These are phyloP conservation scores for Cerioporus squamosus DNA, from an alignment of 1,284 basidiomycete species.

Conservation along the genomic window DNA sequence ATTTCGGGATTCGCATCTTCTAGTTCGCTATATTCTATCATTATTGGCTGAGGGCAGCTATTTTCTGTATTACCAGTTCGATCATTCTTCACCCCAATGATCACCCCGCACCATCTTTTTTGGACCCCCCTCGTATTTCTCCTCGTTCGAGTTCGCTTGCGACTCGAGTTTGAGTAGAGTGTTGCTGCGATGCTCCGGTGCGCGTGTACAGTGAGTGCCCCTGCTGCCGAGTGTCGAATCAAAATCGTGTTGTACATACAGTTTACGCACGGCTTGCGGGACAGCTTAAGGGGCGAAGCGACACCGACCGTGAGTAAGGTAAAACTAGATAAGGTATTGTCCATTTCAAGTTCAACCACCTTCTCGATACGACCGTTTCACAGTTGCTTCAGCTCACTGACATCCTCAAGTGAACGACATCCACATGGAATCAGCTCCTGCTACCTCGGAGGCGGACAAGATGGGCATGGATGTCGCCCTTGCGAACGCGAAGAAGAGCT, in stretches of 20 bases:
- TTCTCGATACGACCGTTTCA: background rate
- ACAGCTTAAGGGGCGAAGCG: too few species aligned
- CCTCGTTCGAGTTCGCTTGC: background rate
- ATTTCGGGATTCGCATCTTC: constrained; percentile 11
- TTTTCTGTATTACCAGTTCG: constrained; percentile 12
- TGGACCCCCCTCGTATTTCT: background rate
- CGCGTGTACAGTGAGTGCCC: too few species aligned
- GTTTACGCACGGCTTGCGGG: too few species aligned
- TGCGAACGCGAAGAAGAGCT: constrained; percentile 47
- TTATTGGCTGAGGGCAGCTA: constrained; percentile 22
- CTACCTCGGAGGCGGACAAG: constrained; percentile 9
- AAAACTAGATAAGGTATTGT: too few species aligned
- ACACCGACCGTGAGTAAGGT: too few species aligned
- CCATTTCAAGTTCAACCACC: background rate
- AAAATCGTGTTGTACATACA: too few species aligned
- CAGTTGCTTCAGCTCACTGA: too few species aligned
- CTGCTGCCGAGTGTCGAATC: too few species aligned
- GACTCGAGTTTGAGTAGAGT: background rate
- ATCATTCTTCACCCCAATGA: constrained; percentile 15
- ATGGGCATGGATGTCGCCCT: constrained; percentile 39
- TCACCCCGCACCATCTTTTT: constrained; percentile 13
- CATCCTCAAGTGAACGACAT: background rate
- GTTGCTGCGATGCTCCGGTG: background rate
- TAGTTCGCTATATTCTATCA: constrained; percentile 16
- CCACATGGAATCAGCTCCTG: background rate